Evolutionary conservation across 2,329 filamentous ascomycete genomes (phyloP), one percentile per base, ranked within the genome.

Genomic region (Paradendryphiella salina): DNA sequence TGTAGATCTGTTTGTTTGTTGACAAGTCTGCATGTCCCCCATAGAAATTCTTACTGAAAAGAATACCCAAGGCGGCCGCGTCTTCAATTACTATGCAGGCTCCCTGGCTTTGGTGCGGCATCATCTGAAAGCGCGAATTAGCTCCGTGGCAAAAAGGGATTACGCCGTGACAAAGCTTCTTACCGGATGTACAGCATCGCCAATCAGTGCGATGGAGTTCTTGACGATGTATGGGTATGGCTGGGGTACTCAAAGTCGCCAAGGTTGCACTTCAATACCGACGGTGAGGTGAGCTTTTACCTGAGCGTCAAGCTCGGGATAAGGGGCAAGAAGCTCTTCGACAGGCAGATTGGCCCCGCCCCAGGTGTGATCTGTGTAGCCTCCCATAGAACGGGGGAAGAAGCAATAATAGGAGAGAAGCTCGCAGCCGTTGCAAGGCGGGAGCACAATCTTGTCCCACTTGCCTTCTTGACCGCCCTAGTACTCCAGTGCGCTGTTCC

Each of bases 361-460:
- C 84, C 85, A 87, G 8, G 76, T 78, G 45, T 88, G 84, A 35
- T 73, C 80, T 3, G 78, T 76, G 64, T 84, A 87, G 64, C 88
- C 83, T 5, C 82, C 82, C 52, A 79, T 76, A 5, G 79, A 77
- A 1, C 81, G 77, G 0, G 84, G 81, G 70, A 86, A 87, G 76
- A 87, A 87, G 72, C 85, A 87, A 72, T 88, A 88, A 73, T 86
- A 88, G 0, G 84, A 86, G 3, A 87, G 76, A 2, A 87, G 73
- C 53, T 81, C 81, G 45, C 85, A 85, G 17, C 80, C 81, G 63
- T 87, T 85, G 73, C 86, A 88, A 4, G 85, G 84, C 0, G 84
- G 87, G 1, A 88, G 75, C 4, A 88, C 85, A 50, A 89, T 88
- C 77, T 88, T 89, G 70, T 87, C 82, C 60, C 60, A 77, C 77